Evolutionary conservation across 1,284 basidiomycete genomes (phyloP), one percentile per base, ranked within the genome.

Genomic region (Neotropicomus parvogracilis): DNA sequence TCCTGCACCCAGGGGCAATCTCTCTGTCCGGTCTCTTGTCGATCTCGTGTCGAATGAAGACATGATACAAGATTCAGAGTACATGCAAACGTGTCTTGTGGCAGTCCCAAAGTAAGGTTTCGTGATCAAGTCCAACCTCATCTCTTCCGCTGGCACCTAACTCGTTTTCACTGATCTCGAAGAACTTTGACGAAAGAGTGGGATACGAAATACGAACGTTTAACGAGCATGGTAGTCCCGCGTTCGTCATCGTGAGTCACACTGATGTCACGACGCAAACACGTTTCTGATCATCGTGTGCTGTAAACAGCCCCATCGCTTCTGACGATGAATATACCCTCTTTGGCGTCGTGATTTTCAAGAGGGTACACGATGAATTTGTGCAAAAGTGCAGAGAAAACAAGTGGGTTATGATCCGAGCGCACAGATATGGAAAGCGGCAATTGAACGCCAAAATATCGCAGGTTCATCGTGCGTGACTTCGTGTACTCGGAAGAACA

Each of bases 191-290:
- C 81, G 37, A 97, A 95, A 67, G 90, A 94, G 19, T 99, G 95
- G 95, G 85, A 82, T 55, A 62, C 72, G 21, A 88, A 83, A 60
- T 99, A 99, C 65, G 97, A 99, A 73, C 80, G 88, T 39, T 70
- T 99, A 45, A 78, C 90, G 0, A 58, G 77, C 24, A 94, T 98
- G 90, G 88, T 99, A 2, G 97, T 99, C 1, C 97, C 97, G n/a
- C 81, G 97, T 49, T 95, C 93, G 35, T 88, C 94, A 40, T 78
- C 72, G 92, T 93, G 68, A 60, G 81, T 74, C 42, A 28, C 36
- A 43, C 31, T 55, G 48, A 48, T 40, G 44, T 50, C 49, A 52
- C 24, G 34, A 40, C 32, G 41, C 41, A 40, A 44, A 44, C 49
- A 48, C 49, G 58, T 63, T 60, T 53, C 46, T 56, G 47, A 66